These are phyloP conservation scores for Phytophthora syringae DNA, from an alignment of 352 stramenopile species.

Conservation along the genomic window DNA sequence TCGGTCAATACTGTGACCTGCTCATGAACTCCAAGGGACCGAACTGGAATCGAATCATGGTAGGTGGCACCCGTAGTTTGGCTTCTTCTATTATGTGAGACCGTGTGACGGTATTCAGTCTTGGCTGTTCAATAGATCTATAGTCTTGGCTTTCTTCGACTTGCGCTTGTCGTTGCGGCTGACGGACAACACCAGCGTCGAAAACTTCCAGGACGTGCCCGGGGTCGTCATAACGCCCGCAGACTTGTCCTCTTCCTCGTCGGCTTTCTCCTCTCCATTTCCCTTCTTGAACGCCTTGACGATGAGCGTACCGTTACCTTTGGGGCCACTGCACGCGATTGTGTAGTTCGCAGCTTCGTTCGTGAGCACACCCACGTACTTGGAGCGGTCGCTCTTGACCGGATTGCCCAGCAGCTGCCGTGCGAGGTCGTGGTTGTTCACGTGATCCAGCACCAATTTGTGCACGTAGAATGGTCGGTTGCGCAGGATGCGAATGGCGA, in stretches of 20 bases:
- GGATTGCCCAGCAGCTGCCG: slow-evolving; percentile 66
- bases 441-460: slow-evolving; percentile 77
- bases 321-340: slow-evolving; percentile 67
- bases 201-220: slow-evolving; percentile 80
- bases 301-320: slow-evolving; percentile 73
- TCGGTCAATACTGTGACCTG: slow-evolving; percentile 5
- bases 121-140: slow-evolving; percentile 55
- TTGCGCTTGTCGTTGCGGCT: slow-evolving; percentile 67
- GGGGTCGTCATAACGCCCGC: slow-evolving; percentile 58
- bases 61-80: neutral
- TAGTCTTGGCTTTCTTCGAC: slow-evolving; percentile 68
- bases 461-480: slow-evolving; percentile 84
- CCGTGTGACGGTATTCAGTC: neutral
- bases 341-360: slow-evolving; percentile 71
- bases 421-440: slow-evolving; percentile 75
- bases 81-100: slow-evolving; percentile 25
- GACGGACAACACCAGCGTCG: slow-evolving; percentile 68
- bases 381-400: slow-evolving; percentile 76
- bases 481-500: slow-evolving; percentile 76
- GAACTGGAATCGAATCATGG: slow-evolving; percentile 1
- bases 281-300: slow-evolving; percentile 79
- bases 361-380: slow-evolving; percentile 71
- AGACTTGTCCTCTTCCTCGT: slow-evolving; percentile 14
- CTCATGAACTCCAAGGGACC: slow-evolving; percentile 3
- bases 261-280: slow-evolving; percentile 18